Evolutionary conservation across 768 basidiomycete species (phyloP).

Genomic region (Glaciozyma antarctica): DNA sequence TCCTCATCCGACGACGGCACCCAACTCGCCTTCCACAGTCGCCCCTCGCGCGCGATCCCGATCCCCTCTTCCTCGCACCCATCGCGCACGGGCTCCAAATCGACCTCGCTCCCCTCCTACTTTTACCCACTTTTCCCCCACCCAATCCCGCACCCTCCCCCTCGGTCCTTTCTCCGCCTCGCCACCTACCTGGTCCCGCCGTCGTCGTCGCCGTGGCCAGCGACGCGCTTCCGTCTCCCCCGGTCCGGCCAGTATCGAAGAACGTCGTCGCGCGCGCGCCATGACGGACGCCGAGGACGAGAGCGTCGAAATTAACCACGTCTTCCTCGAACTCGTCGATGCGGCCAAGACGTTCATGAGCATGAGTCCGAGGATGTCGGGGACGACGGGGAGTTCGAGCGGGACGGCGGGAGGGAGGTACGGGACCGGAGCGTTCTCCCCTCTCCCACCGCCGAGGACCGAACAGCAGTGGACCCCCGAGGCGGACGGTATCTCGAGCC

Average conservation of each 20-base stretch:
- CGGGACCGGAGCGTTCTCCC: no score
- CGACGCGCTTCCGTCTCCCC: conserved; percentile 1
- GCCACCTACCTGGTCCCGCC: conserved; percentile 1
- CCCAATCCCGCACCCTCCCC: neutral
- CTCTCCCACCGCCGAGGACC: neutral
- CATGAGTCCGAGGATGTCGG: conserved; percentile 68
- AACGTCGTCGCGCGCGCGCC: neutral
- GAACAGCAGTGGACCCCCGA: neutral
- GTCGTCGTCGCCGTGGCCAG: neutral
- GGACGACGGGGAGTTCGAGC: neutral
- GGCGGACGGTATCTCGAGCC: neutral
- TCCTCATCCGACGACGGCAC: conserved; percentile 7
- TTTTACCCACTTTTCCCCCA: neutral
- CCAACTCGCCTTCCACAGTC: neutral
- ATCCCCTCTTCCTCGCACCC: neutral
- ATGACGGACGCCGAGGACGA: neutral
- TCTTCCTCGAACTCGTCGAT: conserved; percentile 48
- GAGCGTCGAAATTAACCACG: conserved; percentile 5
- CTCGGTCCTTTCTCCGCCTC: neutral
- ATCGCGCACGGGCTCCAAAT: neutral
- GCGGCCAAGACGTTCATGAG: conserved; percentile 70
- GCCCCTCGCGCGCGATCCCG: neutral
- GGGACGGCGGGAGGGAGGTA: no score
- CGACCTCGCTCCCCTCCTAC: neutral
- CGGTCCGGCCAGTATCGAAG: neutral